Evolutionary conservation across 257 asterid genomes (phyloP), one percentile per base, ranked within the genome.

Genomic region (Misopates orontium): DNA sequence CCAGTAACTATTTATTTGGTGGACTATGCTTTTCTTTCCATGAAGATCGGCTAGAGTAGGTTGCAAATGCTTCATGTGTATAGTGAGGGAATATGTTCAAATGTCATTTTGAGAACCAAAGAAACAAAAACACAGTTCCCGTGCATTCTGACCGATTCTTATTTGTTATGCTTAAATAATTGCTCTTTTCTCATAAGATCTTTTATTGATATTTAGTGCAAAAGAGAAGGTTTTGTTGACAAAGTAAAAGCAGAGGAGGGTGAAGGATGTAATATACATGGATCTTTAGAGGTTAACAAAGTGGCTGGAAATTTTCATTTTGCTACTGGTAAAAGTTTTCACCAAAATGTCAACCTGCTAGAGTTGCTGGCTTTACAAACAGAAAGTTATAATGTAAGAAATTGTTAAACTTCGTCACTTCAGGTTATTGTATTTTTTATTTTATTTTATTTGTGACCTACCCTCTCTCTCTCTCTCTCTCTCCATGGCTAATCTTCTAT

Each of bases 231-330:
- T 25, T 90, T 88, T 79, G 81, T 91, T 72, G 91, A 90, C 70
- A 86, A 78, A 78, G 79, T 94, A 71, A 85, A 85, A 71, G 98
- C 85, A 62, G 99, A 94, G 78, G 89, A 79, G 50, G 99, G 99
- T 69, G 99, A 94, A 87, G 99, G 99, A 51, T 94, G 99, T 77
- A 91, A 85, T 77, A 88, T 94, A 76, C 95, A 94, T 68, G 99
- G 99, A 70, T 82, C 96, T 71, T 77, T 94, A 70, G 99, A 82
- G 84, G 97, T 94, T 56, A 91, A 94, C 77, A 88, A 82, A 80
- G 99, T 94, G 74, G 99, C 99, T 69, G 99, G 98, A 70, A 94
- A 85, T 80, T 88, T 94, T 65, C 98, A 91, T 74, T 85, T 94
- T 82, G 72, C 86, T 62, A 80, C 89, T 7, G 99, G 99, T 40